phyloP scores from a whole-genome alignment of 1,139 yeast species.

The Candida tetrigidarum region DNA sequence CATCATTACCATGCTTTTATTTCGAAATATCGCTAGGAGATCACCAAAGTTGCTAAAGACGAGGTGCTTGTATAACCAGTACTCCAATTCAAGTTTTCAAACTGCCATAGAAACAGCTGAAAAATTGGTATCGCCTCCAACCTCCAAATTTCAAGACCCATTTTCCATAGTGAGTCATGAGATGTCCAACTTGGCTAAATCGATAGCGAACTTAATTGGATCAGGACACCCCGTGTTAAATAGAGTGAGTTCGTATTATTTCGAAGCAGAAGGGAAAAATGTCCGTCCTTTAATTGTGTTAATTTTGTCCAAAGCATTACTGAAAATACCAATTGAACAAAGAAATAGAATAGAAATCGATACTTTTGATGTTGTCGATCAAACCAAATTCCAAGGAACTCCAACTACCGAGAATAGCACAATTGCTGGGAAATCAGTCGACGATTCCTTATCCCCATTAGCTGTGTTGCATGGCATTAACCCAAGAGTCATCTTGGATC shows the following conservation, averaged over 20 bases:
- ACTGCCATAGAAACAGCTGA: conserved; percentile 82
- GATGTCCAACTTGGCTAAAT: conserved; percentile 87
- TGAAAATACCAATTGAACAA: conserved; percentile 72
- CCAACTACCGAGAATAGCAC: conserved; percentile 40
- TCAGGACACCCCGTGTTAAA: conserved; percentile 93
- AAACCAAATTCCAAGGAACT: conserved; percentile 59
- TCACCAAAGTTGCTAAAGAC: conserved; percentile 1
- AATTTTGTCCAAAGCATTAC: conserved; percentile 78
- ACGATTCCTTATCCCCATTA: conserved; percentile 76
- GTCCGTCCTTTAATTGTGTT: conserved; percentile 91
- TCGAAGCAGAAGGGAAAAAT: conserved; percentile 95
- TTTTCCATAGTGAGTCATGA: conserved; percentile 92
- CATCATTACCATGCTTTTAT: conserved; percentile 3
- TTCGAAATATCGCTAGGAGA: conserved; percentile 1
- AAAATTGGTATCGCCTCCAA: conserved; percentile 74
- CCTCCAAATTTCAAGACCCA: conserved; percentile 67
- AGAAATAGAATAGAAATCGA: conserved; percentile 69
- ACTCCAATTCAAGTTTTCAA: conserved; percentile 26
- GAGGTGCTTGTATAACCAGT: neutral
- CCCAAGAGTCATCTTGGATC: conserved; percentile 78
- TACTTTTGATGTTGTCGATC: conserved; percentile 64
- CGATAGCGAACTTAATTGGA: conserved; percentile 85
- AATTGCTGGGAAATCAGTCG: conserved; percentile 57
- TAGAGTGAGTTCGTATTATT: conserved; percentile 89
- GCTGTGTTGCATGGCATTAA: conserved; percentile 86